These are phyloP conservation scores for Simmondsia chinensis DNA, from an alignment of 148 eudicot species.

Conservation along the genomic window DNA sequence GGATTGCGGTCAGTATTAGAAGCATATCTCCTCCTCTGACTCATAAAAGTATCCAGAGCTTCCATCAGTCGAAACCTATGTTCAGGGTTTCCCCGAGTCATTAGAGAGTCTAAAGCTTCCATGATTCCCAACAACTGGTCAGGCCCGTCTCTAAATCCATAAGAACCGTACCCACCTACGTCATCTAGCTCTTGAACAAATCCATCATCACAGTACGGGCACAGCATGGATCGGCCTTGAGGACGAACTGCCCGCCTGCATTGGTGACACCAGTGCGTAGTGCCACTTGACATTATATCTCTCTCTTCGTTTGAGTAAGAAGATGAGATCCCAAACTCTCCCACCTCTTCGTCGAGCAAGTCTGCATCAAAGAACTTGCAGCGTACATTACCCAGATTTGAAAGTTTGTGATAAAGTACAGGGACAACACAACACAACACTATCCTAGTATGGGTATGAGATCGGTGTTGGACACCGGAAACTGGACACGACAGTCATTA, in stretches of 20 bases:
- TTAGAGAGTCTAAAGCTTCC: conserved; percentile 34
- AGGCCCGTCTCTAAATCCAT: conserved; percentile 24
- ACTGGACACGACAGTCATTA: no score
- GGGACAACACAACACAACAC: no score
- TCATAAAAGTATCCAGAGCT: conserved; percentile 39
- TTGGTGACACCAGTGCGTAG: conserved; percentile 90
- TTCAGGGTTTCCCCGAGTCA: conserved; percentile 22
- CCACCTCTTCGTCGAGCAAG: no score
- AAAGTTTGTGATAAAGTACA: no score
- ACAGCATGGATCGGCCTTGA: conserved; percentile 29
- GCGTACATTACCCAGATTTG: no score
- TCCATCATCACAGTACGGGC: conserved; percentile 74
- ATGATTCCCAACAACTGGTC: conserved; percentile 35
- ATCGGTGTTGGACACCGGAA: no score
- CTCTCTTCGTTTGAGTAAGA: no score
- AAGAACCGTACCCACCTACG: conserved; percentile 18
- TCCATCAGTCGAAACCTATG: conserved; percentile 35
- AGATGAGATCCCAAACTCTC: no score
- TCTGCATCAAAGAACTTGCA: no score
- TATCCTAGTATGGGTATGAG: no score
- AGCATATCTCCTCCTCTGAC: conserved; percentile 38
- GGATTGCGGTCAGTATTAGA: conserved; percentile 32
- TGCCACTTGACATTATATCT: conserved; percentile 54
- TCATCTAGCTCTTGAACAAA: conserved; percentile 74
- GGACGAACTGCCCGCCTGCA: conserved; percentile 53